Evolutionary conservation across 129 eudicot genomes (phyloP), one percentile per base, ranked within the genome.

Genomic region (Solidago caesia): DNA sequence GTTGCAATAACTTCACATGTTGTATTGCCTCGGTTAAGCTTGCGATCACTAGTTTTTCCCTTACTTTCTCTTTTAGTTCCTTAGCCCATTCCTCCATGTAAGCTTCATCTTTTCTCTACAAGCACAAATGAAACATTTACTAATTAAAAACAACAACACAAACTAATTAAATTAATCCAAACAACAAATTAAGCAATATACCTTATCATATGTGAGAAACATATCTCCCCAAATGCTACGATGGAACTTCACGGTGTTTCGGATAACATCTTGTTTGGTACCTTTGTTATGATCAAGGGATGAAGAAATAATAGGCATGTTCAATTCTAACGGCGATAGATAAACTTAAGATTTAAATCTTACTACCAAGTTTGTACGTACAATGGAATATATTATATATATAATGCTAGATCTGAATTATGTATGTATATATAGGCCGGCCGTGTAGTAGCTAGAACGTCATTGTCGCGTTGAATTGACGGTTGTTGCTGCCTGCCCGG

Each of bases 151-250:
- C 14, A 26, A 27, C 21, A 8, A 70, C 43, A n/a, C 6, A 6
- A 51, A 51, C 46, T 68, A n/a, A n/a, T n/a, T n/a, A n/a, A n/a
- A n/a, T n/a, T n/a, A n/a, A n/a, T n/a, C n/a, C n/a, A n/a, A n/a
- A n/a, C n/a, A n/a, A n/a, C n/a, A n/a, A n/a, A n/a, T n/a, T n/a
- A n/a, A n/a, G n/a, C n/a, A n/a, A n/a, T n/a, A n/a, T n/a, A n/a
- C 82, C 82, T 55, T 5, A 49, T 62, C 65, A 72, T 82, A 82
- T 0, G 73, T 39, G 51, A 57, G 72, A 71, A 87, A 85, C 15
- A 42, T 72, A 58, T 82, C 85, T 39, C 87, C 87, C 92, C 92
- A 87, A 4, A 87, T 45, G 73, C 86, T 83, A 7, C 81, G 80
- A 11, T 80, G 75, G 75, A 82, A 82, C 53, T 73, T 78, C 10